A percentile compares a stretch with the other conserved stretches of the same genome.
Evolutionary conservation across 352 stramenopile genomes (phyloP).

Genomic region (Phytophthora ohioensis): DNA sequence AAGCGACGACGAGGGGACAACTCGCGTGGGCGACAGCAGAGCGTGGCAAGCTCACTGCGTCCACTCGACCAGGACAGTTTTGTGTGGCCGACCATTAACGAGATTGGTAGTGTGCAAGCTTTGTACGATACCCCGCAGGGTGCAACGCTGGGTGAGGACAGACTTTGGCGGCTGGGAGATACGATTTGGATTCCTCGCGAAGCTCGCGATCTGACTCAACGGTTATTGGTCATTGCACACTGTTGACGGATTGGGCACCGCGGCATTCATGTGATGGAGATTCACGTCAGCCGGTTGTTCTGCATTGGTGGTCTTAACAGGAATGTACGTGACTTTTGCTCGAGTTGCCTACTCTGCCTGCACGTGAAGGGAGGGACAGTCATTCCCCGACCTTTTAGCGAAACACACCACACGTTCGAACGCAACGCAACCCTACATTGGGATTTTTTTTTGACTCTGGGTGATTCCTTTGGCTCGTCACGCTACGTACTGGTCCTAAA

Average conservation of each 20-base stretch:
- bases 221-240: slow-evolving; percentile 16
- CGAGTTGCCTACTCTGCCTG: slow-evolving; percentile 25
- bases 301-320: not conserved
- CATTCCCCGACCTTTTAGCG: slow-evolving; percentile 18
- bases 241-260: slow-evolving; percentile 13
- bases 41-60: not conserved
- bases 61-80: slow-evolving; percentile 7
- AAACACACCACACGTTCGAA: slow-evolving; percentile 18
- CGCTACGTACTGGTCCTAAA: slow-evolving; percentile 21
- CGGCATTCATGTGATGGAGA: slow-evolving; percentile 19
- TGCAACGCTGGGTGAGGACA: not conserved
- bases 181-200: slow-evolving; percentile 11
- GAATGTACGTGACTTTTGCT: slow-evolving; percentile 16
- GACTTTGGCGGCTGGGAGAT: slow-evolving; percentile 6
- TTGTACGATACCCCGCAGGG: not conserved
- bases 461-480: slow-evolving; percentile 14
- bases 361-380: slow-evolving; percentile 21
- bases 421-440: slow-evolving; percentile 16
- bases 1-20: not conserved
- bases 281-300: slow-evolving; percentile 19
- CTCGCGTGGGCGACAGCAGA: not conserved
- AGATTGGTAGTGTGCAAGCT: slow-evolving; percentile 6
- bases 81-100: slow-evolving; percentile 5
- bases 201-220: not conserved
- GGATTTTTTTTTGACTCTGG: slow-evolving; percentile 15